phyloP scores from a whole-genome alignment of 345 rosid genomes.

The Kandelia obovata region DNA sequence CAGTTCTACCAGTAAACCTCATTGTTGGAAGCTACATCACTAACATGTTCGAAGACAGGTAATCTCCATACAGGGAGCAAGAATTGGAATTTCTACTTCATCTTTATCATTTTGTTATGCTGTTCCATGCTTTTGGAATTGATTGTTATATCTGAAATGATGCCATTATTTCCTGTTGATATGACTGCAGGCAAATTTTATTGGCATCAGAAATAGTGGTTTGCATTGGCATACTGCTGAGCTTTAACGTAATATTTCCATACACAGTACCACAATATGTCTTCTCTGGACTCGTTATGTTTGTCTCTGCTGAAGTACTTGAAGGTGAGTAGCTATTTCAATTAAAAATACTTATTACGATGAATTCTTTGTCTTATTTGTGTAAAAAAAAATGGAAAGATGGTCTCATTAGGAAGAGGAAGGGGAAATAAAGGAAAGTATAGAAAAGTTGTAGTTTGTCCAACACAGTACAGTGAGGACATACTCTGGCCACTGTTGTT shows the following conservation, averaged over 20 bases:
- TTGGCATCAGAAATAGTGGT: constrained; percentile 89
- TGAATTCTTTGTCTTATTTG: not conserved
- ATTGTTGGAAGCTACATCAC: constrained; percentile 91
- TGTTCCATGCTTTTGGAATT: not conserved
- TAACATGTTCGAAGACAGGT: constrained; percentile 99
- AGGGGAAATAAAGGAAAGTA: too few species aligned
- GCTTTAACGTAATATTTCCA: constrained; percentile 67
- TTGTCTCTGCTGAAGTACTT: constrained; percentile 93
- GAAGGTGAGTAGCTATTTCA: constrained; percentile 59
- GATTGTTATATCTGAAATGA: not conserved
- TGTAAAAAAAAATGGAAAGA: not conserved
- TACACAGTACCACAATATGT: constrained; percentile 86
- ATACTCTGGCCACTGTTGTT: too few species aligned
- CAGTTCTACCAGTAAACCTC: constrained; percentile 89
- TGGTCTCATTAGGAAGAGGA: too few species aligned
- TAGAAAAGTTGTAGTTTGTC: too few species aligned
- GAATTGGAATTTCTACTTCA: not conserved
- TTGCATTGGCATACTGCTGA: constrained; percentile 68
- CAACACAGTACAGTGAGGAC: too few species aligned
- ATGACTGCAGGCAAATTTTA: constrained; percentile 77
- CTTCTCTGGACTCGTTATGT: constrained; percentile 84
- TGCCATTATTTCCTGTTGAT: constrained; percentile 8
- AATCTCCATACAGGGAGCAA: constrained; percentile 5
- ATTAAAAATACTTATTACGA: not conserved
- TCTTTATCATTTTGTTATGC: not conserved